Base-by-base conservation (phyloP, 2,329 filamentous ascomycete species). In the Phyllosticta citriasiana region DNA sequence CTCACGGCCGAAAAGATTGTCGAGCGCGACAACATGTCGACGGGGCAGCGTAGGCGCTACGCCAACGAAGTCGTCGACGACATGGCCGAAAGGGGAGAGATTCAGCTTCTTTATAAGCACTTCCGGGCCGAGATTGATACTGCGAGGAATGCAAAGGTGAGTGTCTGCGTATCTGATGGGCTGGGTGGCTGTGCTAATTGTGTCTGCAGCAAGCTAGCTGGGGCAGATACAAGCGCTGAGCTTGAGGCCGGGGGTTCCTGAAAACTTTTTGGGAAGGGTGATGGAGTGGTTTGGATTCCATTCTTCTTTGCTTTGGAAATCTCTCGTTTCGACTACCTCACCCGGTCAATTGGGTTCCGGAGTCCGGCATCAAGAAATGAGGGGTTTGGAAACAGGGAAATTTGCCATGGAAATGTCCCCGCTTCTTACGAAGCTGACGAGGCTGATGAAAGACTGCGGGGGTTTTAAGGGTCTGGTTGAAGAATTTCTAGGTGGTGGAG, bases 111-210 rank as follows among this genome's bases (percentile, higher is more conserved):
- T 14, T 90, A 86, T 72, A 73, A 75, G 9, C 82, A 87, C 59
- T 92, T 90, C 66, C 85, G 85, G 71, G 75, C 78, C 1, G 83
- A 80, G 64, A 74, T 89, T 25, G 81, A 87, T 66, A 70, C 76
- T 53, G 85, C 85, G 10, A 77, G 84, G 66, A 77, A 81, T 14
- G 58, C 51, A 3, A 62, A 59, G 57, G 61, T 59, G 47, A 61
- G 58, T 55, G n/a, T n/a, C 7, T 8, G 12, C 16, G 9, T 22
- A 19, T 22, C n/a, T 25, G n/a, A n/a, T 12, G 24, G 7, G 8
- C 4, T 30, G 26, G 9, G 12, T 16, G 26, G 19, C 25, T 10
- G 25, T 47, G 22, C 52, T 62, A 19, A 57, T 12, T 10, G 5
- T 33, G n/a, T 7, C 16, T 33, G 24, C 16, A 62, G 56, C 59